Base-by-base conservation (phyloP, 83 land plant genomes). In the Diphasiastrum complanatum region DNA sequence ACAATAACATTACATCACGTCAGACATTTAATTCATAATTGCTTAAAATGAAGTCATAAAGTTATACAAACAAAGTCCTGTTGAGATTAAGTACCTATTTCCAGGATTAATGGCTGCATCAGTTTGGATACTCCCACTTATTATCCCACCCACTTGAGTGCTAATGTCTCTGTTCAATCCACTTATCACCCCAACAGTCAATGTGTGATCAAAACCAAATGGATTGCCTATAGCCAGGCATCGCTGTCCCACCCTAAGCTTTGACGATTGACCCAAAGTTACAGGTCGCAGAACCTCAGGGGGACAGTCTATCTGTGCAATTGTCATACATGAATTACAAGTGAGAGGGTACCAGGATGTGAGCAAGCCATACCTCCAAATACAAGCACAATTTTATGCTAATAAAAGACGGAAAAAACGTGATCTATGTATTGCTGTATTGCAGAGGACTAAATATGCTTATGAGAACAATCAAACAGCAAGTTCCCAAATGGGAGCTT, bases 101-200 rank as follows among this genome's bases (percentile, higher is more conserved):
- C 97, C 97, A 30, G 95, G 97, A 66, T 91, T 91, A 45, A 91
- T 91, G 5, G 95, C 89, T 53, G 97, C 97, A 76, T 91, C 97
- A 48, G 95, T 91, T 70, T 91, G 97, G 65, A 91, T 83, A 19
- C 97, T 95, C 18, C 97, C 97, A 20, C 86, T 80, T 62, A 87
- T 87, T 11, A 83, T 83, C 52, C 80, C 87, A 29, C 97, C 97
- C 22, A 90, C 70, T 72, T 87, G 85, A 64, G 90, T 91, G 60
- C 60, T 79, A 53, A 91, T 91, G 43, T 91, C 97, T 32, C 97
- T 78, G 68, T 87, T 85, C 63, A 91, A 47, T 32, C 95, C 97
- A 72, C 95, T 91, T 14, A 91, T 78, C 27, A 91, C 95, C n/a
- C 97, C 97, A 59, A 85, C 97, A 34, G 97, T 91, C 26, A 91